These are phyloP conservation scores for Arthrobotrys musiformis DNA, from an alignment of 2,329 filamentous ascomycete species.

Conservation along the genomic window DNA sequence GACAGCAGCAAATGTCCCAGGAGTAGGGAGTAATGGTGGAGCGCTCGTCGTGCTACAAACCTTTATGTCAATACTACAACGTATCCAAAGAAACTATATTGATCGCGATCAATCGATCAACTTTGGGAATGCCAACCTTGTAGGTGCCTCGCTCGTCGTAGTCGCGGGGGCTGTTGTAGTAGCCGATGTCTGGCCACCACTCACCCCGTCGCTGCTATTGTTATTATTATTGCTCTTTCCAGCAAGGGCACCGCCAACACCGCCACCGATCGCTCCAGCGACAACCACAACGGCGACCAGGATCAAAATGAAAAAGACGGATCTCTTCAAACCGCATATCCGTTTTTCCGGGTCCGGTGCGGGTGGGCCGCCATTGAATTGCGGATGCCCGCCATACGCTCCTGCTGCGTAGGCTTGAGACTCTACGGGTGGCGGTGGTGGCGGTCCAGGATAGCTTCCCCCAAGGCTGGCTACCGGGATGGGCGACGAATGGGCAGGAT, in stretches of 20 bases:
- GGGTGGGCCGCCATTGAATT: slow-evolving; percentile 10
- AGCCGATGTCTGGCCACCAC: not conserved
- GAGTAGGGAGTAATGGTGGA: slow-evolving; percentile 23
- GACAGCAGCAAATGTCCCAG: slow-evolving; percentile 48
- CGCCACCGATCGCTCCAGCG: slow-evolving; percentile 37
- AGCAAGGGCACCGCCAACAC: slow-evolving; percentile 32
- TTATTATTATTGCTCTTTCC: slow-evolving; percentile 29
- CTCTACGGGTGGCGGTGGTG: slow-evolving; percentile 23
- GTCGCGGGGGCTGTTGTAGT: not conserved
- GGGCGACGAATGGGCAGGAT: slow-evolving; percentile 27
- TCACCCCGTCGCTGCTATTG: not conserved
- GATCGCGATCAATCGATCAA: too few species aligned
- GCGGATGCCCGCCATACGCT: slow-evolving; percentile 23
- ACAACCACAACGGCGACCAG: slow-evolving; percentile 25
- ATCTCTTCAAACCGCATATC: slow-evolving; percentile 51
- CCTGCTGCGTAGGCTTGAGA: not conserved
- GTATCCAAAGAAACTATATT: too few species aligned
- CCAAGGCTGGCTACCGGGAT: slow-evolving; percentile 27
- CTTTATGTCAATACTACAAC: not conserved
- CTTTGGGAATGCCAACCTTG: slow-evolving; percentile 16
- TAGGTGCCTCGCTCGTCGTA: not conserved
- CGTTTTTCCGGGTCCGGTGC: not conserved
- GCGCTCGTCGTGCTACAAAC: slow-evolving; percentile 26
- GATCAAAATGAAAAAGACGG: slow-evolving; percentile 39
- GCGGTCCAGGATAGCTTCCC: slow-evolving; percentile 9